Base-by-base conservation (phyloP, 768 basidiomycete species). In the Lyophyllum atratum region DNA sequence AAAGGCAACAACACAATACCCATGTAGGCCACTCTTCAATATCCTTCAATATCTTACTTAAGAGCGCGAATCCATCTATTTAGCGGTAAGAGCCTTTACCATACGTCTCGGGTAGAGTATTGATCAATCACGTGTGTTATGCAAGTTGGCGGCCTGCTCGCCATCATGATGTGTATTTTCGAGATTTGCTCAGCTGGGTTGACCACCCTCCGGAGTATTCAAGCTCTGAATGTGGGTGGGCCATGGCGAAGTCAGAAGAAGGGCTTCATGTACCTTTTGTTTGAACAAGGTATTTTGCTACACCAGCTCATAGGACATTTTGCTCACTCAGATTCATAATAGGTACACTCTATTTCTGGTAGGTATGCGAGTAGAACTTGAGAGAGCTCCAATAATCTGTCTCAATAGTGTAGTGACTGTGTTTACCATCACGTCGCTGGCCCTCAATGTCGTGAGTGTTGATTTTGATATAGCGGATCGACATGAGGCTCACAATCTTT, bases 261-360 rank as follows among this genome's bases (percentile, higher is more conserved):
- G 3, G 59, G 66, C 0, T 49, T 70, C 15, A 51, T 66, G 46
- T 65, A 64, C 37, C 40, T 72, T 9, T 26, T 70, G 2, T 64
- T 69, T 22, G 66, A 70, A 25, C 69, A 72, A 64, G 71, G 70
- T 68, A 11, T 19, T 25, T 22, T 3, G 2, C 2, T 19, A 7
- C 8, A 11, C 8, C 15, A 8, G 6, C 1, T 14, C 15, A 26
- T 52, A 42, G 10, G 39, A n/a, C 45, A 7, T 10, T 12, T 48
- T 39, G 17, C 25, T 19, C 4, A 24, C 24, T 44, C 2, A 44
- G 26, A 19, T 19, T 19, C 10, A 14, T 24, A 14, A 2, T 24
- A 71, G 68, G 70, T 12, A 55, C 68, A 11, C 42, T 71, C 21
- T 71, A 70, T 55, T 71, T 71, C 53, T 66, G 62, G 71, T 71